Percentiles rank a stretch among this genome's conserved stretches.
Conservation (phyloP, 495 filamentous ascomycete species). For the Penicillium mononematosum region DNA sequence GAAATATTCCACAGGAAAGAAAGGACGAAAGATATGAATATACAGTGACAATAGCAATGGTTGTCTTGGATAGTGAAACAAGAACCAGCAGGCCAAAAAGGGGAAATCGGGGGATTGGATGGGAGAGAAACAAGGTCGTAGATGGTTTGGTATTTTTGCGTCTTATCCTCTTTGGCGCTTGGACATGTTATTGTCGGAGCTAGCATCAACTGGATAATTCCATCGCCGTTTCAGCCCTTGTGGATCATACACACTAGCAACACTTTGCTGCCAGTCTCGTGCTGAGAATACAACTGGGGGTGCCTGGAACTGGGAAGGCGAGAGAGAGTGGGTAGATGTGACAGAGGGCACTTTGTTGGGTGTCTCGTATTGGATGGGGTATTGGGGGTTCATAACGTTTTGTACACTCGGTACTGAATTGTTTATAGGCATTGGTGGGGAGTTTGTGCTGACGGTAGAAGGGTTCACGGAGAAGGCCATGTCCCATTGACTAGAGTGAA, state of each 20-base stretch:
- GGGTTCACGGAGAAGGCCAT: conserved; percentile 75
- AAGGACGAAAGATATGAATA: background rate
- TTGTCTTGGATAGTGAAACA: background rate
- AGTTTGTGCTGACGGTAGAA: conserved; percentile 49
- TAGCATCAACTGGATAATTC: conserved; percentile 48
- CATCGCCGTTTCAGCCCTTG: conserved; percentile 74
- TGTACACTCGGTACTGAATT: conserved; percentile 35
- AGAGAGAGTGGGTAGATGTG: conserved; percentile 47
- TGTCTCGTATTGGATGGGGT: conserved; percentile 40
- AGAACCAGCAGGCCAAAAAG: background rate
- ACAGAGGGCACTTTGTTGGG: conserved; percentile 36
- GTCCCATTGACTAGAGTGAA: conserved; percentile 75
- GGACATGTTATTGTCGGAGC: conserved; percentile 27
- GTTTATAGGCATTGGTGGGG: conserved; percentile 44
- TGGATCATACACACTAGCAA: conserved; percentile 81
- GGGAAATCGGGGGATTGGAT: background rate
- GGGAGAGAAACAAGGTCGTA: background rate
- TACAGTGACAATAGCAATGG: background rate
- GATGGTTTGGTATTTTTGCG: background rate
- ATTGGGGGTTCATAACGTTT: conserved; percentile 33
- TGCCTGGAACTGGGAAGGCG: conserved; percentile 54
- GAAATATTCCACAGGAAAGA: background rate
- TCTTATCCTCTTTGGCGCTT: conserved; percentile 40
- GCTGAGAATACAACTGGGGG: conserved; percentile 77
- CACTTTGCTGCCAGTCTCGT: conserved; percentile 94